Evolutionary conservation across 202 grass and related monocot species (phyloP), one percentile per base, ranked within the genome.

Genomic region (Brachypodium distachyon): DNA sequence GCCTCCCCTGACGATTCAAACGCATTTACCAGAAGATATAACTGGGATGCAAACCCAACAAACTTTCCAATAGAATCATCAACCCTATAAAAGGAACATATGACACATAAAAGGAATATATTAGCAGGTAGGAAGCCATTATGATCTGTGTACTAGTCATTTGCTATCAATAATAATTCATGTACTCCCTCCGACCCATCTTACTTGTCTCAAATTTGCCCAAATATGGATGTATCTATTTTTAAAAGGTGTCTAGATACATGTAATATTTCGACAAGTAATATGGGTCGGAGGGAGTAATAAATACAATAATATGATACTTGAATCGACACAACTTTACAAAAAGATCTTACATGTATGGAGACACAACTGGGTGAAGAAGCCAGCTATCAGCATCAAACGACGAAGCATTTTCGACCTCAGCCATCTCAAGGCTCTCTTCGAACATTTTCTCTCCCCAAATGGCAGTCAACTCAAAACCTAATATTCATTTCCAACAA

Each of bases 11-110:
- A 94, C 3, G 61, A 75, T 69, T 88, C 87, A 72, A 90, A 80
- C 53, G 91, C 87, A 78, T 76, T 88, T 67, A 98, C 86, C 63
- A 98, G 79, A 84, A 98, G 95, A 76, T 54, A 57, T 61, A 98
- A 79, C 83, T 98, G 95, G 23, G 95, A 94, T 31, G 91, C 79
- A 90, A 98, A 98, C 31, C 95, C 95, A 88, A 98, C 95, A 88
- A 94, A 92, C 67, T 92, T 98, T 29, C 82, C 86, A 77, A 90
- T 82, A 52, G 89, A 92, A 80, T 98, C 95, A 63, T 98, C 76
- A 77, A 92, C 85, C 95, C 95, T 98, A 79, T 68, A 79, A 75
- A 74, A 81, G 39, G 41, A 75, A 46, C 27, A 68, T 75, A 40
- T n/a, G n/a, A n/a, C n/a, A n/a, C 49, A 17, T 55, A 16, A 62